Evolutionary conservation across 2,329 filamentous ascomycete species (phyloP).

Genomic region (Xylaria sp.): DNA sequence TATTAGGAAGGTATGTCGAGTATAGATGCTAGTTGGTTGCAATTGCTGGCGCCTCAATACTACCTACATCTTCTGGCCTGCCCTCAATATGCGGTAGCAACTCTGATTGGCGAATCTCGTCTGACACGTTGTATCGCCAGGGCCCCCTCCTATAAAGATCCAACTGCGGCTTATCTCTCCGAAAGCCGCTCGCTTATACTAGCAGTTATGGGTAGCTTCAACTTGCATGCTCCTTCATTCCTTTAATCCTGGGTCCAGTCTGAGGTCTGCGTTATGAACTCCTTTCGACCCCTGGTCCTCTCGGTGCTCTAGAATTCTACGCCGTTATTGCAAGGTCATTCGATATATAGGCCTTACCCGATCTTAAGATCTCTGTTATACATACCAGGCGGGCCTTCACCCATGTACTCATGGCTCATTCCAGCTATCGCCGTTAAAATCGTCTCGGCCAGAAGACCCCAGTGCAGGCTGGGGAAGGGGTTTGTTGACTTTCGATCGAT

Average conservation of each 20-base stretch:
- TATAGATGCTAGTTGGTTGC: background rate
- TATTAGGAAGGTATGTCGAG: background rate
- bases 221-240: constrained; percentile 35
- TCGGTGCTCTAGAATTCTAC: constrained; percentile 25
- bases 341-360: constrained; percentile 22
- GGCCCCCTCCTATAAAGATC: constrained; percentile 17
- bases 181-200: constrained; percentile 26
- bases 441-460: constrained; percentile 18
- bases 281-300: background rate
- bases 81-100: background rate
- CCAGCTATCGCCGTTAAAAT: constrained; percentile 12
- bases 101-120: constrained; percentile 24
- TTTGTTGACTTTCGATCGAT: constrained; percentile 16
- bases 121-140: constrained; percentile 18
- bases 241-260: constrained; percentile 34
- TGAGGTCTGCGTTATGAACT: constrained; percentile 7
- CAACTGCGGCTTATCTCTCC: constrained; percentile 28
- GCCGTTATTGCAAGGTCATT: constrained; percentile 9
- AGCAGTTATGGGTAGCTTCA: constrained; percentile 8
- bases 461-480: background rate
- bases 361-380: constrained; percentile 24
- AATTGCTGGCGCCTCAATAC: background rate
- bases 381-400: constrained; percentile 3
- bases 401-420: constrained; percentile 10
- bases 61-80: background rate